phyloP scores from a whole-genome alignment of 345 rosid genomes.

The Adansonia digitata region DNA sequence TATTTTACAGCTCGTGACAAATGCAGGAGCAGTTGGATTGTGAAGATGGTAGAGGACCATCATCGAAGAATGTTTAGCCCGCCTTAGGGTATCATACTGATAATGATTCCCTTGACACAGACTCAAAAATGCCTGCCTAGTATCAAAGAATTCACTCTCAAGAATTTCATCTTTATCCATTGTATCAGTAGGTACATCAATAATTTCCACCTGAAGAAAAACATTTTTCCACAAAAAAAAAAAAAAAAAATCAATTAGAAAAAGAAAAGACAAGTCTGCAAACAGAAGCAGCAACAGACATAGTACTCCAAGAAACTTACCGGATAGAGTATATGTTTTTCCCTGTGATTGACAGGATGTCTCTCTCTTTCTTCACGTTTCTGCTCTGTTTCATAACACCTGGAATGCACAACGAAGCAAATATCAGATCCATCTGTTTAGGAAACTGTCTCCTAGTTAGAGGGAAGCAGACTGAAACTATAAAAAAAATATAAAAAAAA shows the following conservation, averaged over 20 bases:
- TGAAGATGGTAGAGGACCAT: conserved; percentile 99
- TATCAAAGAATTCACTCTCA: conserved; percentile 94
- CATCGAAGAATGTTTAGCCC: conserved; percentile 99
- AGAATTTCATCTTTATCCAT: conserved; percentile 96
- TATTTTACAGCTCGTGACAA: conserved; percentile 76
- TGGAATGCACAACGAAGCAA: conserved; percentile 23
- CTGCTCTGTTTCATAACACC: conserved; percentile 87
- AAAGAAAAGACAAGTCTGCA: conserved; percentile 2
- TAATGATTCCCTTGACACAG: conserved; percentile 99
- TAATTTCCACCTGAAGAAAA: conserved; percentile 55
- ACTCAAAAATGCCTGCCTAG: conserved; percentile 98
- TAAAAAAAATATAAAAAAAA: no score
- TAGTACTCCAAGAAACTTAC: conserved; percentile 44
- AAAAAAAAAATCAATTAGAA: conserved; percentile 14
- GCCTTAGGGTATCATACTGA: conserved; percentile 94
- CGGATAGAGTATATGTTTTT: conserved; percentile 56
- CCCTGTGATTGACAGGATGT: conserved; percentile 77
- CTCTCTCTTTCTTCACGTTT: conserved; percentile 81
- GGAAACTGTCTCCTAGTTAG: not conserved
- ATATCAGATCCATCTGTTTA: conserved; percentile 8
- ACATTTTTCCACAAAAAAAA: conserved; percentile 16
- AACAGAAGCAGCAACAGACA: conserved; percentile 6
- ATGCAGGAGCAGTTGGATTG: conserved; percentile 98
- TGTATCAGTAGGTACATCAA: conserved; percentile 68
- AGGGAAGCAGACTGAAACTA: not conserved